Conservation (phyloP, 768 basidiomycete species). For the Leccinum imitatum region DNA sequence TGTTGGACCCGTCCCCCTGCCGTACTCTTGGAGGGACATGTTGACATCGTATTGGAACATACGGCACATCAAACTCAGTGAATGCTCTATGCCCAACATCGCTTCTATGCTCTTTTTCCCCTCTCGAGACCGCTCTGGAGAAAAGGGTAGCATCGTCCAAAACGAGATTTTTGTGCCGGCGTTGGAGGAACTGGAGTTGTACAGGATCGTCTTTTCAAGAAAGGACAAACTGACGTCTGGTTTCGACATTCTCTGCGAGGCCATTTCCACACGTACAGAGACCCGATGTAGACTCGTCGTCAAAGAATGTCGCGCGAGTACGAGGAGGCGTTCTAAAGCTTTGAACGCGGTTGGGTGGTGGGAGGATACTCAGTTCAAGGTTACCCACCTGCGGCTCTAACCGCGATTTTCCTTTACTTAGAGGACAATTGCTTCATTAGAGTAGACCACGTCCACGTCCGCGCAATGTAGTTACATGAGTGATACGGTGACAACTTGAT, state of each 20-base stretch:
- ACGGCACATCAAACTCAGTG: conserved; percentile 1
- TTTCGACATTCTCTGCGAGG: not conserved
- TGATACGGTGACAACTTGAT: no score
- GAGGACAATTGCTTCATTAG: not conserved
- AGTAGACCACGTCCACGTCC: not conserved
- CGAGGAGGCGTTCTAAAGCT: not conserved
- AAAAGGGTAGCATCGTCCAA: not conserved
- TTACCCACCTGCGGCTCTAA: not conserved
- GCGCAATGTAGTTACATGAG: no score
- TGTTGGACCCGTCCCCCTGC: not conserved
- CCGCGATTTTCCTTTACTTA: not conserved
- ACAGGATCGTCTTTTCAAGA: not conserved
- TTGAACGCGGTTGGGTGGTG: not conserved
- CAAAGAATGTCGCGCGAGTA: not conserved
- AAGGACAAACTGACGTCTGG: not conserved
- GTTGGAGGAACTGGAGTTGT: not conserved
- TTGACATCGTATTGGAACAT: conserved; percentile 2
- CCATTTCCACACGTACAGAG: not conserved
- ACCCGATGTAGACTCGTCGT: not conserved
- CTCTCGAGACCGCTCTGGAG: not conserved
- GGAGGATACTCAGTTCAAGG: not conserved
- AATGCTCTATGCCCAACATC: not conserved
- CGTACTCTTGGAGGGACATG: conserved; percentile 3
- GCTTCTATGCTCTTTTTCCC: not conserved
- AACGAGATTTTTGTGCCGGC: not conserved